These are phyloP conservation scores for Volvox africanus DNA, from an alignment of 139 green algal genomes.

Conservation along the genomic window DNA sequence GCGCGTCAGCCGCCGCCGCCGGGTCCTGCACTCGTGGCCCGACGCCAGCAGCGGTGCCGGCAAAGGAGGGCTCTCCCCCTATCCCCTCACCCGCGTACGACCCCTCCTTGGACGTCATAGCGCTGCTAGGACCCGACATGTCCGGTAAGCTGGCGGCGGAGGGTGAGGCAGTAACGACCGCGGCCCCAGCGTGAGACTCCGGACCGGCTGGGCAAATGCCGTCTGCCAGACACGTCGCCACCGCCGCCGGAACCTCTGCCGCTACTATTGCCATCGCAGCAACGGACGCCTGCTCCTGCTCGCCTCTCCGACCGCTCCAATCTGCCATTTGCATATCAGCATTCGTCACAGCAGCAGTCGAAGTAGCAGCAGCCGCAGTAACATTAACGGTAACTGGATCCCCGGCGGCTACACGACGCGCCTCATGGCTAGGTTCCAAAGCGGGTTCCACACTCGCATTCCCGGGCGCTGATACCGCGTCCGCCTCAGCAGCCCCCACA, in stretches of 20 bases:
- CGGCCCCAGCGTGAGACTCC: neutral
- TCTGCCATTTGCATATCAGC: too few species aligned
- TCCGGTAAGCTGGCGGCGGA: neutral
- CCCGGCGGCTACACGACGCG: too few species aligned
- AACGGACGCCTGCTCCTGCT: neutral
- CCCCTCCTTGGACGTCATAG: neutral
- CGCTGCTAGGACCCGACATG: neutral
- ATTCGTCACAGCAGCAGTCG: too few species aligned
- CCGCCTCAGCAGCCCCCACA: too few species aligned
- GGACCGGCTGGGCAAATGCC: neutral
- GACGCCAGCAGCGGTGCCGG: neutral
- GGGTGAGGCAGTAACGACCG: neutral
- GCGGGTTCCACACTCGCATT: too few species aligned
- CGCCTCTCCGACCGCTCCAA: too few species aligned
- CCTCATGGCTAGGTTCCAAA: neutral
- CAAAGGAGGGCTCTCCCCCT: neutral
- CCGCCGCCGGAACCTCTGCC: neutral
- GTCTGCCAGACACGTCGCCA: neutral
- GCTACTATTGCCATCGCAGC: neutral
- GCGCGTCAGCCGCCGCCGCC: neutral
- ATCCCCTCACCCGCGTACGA: neutral
- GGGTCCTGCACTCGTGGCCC: neutral
- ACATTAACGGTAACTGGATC: neutral
- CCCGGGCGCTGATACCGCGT: too few species aligned
- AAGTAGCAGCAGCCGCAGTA: too few species aligned